A percentile compares a stretch with the other conserved stretches of the same genome.
Conservation (phyloP, 176 grass and related monocot species). For the Aegilops umbellulata region DNA sequence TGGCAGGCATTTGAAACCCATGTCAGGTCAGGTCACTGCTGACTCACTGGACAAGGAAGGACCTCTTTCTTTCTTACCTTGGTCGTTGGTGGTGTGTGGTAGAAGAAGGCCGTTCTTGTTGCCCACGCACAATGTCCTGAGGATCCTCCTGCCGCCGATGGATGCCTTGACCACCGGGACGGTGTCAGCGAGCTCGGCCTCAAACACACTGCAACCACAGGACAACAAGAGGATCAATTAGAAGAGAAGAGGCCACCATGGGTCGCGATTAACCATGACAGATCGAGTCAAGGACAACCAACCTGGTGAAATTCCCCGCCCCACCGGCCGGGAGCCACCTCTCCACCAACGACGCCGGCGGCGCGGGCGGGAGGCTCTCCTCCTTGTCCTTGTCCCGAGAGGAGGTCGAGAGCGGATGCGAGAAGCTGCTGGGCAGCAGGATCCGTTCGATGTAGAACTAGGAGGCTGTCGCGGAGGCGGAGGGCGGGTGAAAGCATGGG, state of each 20-base stretch:
- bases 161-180: conserved; percentile 79
- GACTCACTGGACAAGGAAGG: background rate
- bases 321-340: conserved; percentile 54
- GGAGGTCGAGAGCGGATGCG: conserved; percentile 4
- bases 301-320: conserved; percentile 73
- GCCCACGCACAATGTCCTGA: conserved; percentile 78
- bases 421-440: background rate
- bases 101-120: conserved; percentile 87
- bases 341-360: too few species aligned
- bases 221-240: background rate
- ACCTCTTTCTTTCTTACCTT: conserved; percentile 36
- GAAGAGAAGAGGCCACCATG: background rate
- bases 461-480: background rate
- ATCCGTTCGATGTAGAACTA: background rate
- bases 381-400: too few species aligned
- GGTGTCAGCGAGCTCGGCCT: conserved; percentile 56
- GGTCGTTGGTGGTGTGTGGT: conserved; percentile 83
- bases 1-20: background rate
- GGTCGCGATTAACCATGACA: too few species aligned
- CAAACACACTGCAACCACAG: conserved; percentile 51
- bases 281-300: too few species aligned
- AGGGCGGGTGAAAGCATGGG: background rate
- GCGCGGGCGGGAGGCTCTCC: too few species aligned
- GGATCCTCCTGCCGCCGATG: conserved; percentile 66
- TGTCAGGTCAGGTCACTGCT: background rate